Base-by-base conservation (phyloP, 768 basidiomycete genomes). In the Kwoniella dejecticola region DNA sequence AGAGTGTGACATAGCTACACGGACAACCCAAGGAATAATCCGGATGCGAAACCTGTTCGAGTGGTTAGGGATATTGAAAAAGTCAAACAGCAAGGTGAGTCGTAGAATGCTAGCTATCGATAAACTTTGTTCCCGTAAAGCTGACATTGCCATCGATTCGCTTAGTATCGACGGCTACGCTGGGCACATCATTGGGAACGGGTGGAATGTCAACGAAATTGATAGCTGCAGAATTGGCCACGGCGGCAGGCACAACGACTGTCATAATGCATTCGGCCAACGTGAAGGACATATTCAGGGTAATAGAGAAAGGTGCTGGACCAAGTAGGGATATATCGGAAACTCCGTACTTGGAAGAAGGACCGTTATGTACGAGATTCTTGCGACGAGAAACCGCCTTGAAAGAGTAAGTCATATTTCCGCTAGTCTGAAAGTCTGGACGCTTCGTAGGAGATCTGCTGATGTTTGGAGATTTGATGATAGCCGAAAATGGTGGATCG, bases 131-230 rank as follows among this genome's bases (percentile, higher is more conserved):
- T 27, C 41, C 7, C 17, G 24, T 13, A 1, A 21, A 23, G 55
- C 55, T 57, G 44, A 57, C 40, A 30, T 7, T 17, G 3, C 2
- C 23, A 36, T 5, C 2, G 21, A 27, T 3, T 5, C 27, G 24
- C 6, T 24, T 70, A 95, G 96, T 99, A 7, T 94, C 90, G 78
- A 96, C 91, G 0, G 85, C 86, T 2, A 96, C 96, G 0, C 83
- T 95, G 0, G 96, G 96, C 0, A 94, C 91, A 0, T 90, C 85
- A 67, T 84, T 99, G 11, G 96, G 96, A 0, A 98, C 96, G 1
- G 96, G 96, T 0, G 96, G 96, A 3, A 98, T 98, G 96, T 93
- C 96, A 79, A 99, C 96, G 2, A 99, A 98, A 75, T 85, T 98
- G 68, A 96, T 98, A 66, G 96, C 96, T 0, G 95, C 96, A 0